Evolutionary conservation across 306 rosid species (phyloP).

Genomic region (Carpinus fangiana): DNA sequence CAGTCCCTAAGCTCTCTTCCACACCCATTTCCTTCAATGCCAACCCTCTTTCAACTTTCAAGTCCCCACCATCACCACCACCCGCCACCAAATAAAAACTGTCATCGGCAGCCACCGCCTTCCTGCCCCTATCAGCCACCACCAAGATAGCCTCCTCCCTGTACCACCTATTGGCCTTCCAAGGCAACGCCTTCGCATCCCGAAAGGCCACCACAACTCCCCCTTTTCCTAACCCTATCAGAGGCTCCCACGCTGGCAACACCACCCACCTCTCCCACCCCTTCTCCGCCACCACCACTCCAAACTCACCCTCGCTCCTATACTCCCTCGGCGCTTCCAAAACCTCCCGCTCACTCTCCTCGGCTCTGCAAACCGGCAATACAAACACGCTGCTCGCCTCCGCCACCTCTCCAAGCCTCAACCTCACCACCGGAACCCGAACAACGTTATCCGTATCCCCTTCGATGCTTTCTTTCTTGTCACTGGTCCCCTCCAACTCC

Average conservation of each 20-base stretch:
- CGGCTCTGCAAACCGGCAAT: conserved; percentile 68
- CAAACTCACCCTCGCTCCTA: conserved; percentile 59
- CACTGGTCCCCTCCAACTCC: conserved; percentile 35
- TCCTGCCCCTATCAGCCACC: conserved; percentile 60
- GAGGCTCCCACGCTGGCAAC: conserved; percentile 72
- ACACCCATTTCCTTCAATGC: conserved; percentile 54
- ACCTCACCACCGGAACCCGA: conserved; percentile 78
- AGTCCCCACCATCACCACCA: conserved; percentile 33
- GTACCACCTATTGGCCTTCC: conserved; percentile 80
- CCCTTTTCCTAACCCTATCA: conserved; percentile 50
- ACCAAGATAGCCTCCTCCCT: conserved; percentile 84
- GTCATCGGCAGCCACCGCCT: conserved; percentile 52
- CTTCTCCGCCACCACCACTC: conserved; percentile 77
- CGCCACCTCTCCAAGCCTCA: conserved; percentile 85
- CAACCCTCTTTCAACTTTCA: conserved; percentile 74
- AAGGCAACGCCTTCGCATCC: conserved; percentile 78
- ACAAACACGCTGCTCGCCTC: conserved; percentile 62
- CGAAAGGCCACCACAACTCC: conserved; percentile 66
- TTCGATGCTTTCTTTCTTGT: neutral
- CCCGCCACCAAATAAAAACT: conserved; percentile 59
- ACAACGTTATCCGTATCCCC: neutral
- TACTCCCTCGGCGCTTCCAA: conserved; percentile 68
- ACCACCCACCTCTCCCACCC: conserved; percentile 89
- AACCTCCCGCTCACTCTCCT: conserved; percentile 48
- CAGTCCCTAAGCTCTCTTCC: conserved; percentile 59